Evolutionary conservation across 768 basidiomycete genomes (phyloP).

Genomic region (Guyanaporus albipodus): DNA sequence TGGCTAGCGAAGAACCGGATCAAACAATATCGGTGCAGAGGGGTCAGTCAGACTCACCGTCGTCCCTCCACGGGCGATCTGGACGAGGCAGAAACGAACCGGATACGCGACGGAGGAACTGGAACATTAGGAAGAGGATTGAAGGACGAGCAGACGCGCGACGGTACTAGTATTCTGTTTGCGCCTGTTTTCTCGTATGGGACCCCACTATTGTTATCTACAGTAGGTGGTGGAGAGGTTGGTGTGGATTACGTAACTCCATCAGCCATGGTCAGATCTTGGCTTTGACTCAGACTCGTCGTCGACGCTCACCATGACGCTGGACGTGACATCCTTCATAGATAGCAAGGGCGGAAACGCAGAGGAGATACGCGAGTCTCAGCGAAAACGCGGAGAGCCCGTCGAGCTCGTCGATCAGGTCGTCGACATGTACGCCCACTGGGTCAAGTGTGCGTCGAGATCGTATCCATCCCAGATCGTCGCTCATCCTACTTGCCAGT

Average conservation of each 20-base stretch:
- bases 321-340: slow-evolving; percentile 78
- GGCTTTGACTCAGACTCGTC: slow-evolving; percentile 4
- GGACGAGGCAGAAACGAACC: slow-evolving; percentile 64
- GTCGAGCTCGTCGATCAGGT: slow-evolving; percentile 94
- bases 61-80: slow-evolving; percentile 74
- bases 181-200: slow-evolving; percentile 19
- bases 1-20: slow-evolving; percentile 43
- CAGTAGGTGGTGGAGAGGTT: too few relatives aligned
- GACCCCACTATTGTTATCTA: too few relatives aligned
- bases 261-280: not conserved
- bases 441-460: slow-evolving; percentile 75
- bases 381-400: slow-evolving; percentile 83
- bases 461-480: not conserved
- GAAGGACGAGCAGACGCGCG: not conserved
- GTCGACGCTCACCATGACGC: slow-evolving; percentile 52
- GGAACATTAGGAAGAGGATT: slow-evolving; percentile 45
- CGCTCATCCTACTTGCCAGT: slow-evolving; percentile 42
- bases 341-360: slow-evolving; percentile 91
- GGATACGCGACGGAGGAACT: slow-evolving; percentile 67
- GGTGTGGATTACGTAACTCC: slow-evolving; percentile 23
- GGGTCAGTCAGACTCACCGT: too few relatives aligned
- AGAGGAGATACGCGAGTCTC: slow-evolving; percentile 85
- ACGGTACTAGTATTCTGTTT: slow-evolving; percentile 1
- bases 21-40: slow-evolving; percentile 6
- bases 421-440: slow-evolving; percentile 85